A percentile compares a stretch with the other conserved stretches of the same genome.
phyloP scores from a whole-genome alignment of 148 eudicot species.

The Vaccinium darrowii region DNA sequence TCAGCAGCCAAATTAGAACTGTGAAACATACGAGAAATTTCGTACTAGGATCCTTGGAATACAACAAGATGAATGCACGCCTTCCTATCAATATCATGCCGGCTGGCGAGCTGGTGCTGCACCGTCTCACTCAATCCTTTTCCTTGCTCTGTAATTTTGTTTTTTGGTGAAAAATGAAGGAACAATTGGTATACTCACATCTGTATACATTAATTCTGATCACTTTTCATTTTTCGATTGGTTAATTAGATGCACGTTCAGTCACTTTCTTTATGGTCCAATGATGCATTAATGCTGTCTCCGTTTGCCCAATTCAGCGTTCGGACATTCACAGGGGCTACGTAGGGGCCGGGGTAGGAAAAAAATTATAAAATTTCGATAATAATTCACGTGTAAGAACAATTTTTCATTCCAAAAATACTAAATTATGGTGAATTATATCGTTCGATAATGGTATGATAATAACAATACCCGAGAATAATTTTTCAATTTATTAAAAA shows the following conservation, averaged over 20 bases:
- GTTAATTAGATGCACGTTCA: background rate
- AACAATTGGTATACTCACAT: background rate
- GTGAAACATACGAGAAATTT: too few species aligned
- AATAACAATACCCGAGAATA: too few species aligned
- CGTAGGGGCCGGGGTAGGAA: too few species aligned
- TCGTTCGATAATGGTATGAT: too few species aligned
- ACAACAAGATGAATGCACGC: background rate
- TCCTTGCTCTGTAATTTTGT: background rate
- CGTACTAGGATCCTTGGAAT: too few species aligned
- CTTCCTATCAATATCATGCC: background rate
- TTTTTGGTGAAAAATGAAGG: too few species aligned
- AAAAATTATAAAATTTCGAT: too few species aligned
- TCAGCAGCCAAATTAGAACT: too few species aligned
- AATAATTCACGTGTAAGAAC: too few species aligned
- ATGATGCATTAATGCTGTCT: background rate
- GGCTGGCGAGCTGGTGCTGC: background rate
- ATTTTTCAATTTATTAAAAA: too few species aligned
- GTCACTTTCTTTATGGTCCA: background rate
- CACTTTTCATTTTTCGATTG: background rate
- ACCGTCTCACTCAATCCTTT: background rate
- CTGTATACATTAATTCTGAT: background rate
- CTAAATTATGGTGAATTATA: too few species aligned
- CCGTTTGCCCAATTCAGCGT: background rate
- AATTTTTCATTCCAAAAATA: too few species aligned
- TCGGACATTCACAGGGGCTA: background rate